phyloP scores from a whole-genome alignment of 2,329 filamentous ascomycete species.

The Tolypocladium album region DNA sequence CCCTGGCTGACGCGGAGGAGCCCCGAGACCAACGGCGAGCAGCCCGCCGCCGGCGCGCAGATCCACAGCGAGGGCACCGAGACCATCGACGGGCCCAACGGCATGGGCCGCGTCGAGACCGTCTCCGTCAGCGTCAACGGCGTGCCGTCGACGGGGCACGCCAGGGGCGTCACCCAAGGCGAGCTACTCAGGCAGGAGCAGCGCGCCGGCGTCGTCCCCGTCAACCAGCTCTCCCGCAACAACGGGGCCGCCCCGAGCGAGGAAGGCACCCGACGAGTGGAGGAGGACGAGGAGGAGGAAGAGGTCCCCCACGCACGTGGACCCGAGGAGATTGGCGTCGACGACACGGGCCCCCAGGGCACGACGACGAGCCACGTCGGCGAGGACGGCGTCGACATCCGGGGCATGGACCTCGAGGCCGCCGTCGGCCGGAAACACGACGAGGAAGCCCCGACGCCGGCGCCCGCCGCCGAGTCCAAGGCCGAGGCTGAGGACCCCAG shows the following conservation, averaged over 20 bases:
- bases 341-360: constrained; percentile 71
- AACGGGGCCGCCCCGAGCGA: constrained; percentile 8
- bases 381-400: constrained; percentile 33
- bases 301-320: constrained; percentile 74
- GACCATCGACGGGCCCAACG: constrained; percentile 73
- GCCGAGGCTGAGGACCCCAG: constrained; percentile 13
- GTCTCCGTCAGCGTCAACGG: constrained; percentile 68
- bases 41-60: constrained; percentile 22
- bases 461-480: constrained; percentile 10
- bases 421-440: constrained; percentile 45
- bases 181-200: constrained; percentile 82
- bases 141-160: constrained; percentile 39
- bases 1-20: constrained; percentile 60
- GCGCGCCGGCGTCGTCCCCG: constrained; percentile 66
- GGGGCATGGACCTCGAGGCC: constrained; percentile 48
- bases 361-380: constrained; percentile 28
- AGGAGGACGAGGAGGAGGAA: constrained; percentile 47
- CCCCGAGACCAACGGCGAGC: constrained; percentile 15
- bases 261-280: constrained; percentile 20
- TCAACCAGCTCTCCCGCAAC: constrained; percentile 43
- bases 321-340: constrained; percentile 72
- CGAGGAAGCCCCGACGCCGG: constrained; percentile 5
- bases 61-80: constrained; percentile 64
- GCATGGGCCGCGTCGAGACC: constrained; percentile 69
- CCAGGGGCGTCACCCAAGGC: constrained; percentile 63